Conservation (phyloP, 768 basidiomycete species). For the Leccinum broughii region DNA sequence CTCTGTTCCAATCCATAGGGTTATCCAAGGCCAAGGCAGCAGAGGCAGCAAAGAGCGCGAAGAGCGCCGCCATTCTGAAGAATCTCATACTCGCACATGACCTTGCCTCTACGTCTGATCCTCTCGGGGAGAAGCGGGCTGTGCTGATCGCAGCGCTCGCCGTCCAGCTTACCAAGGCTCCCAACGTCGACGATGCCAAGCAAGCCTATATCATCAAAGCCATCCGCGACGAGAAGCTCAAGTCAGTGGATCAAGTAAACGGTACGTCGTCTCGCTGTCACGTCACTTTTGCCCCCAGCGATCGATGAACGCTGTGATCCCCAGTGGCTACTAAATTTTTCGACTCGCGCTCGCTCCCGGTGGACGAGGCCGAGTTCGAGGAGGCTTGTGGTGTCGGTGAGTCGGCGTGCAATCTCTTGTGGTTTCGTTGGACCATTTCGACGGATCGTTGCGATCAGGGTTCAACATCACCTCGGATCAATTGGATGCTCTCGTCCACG, state of each 20-base stretch:
- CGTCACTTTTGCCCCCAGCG: neutral
- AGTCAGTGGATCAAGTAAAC: slow-evolving; percentile 81
- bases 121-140: slow-evolving; percentile 79
- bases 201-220: slow-evolving; percentile 62
- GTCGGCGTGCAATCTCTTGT: slow-evolving; percentile 28
- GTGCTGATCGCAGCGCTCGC: slow-evolving; percentile 69
- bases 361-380: slow-evolving; percentile 73
- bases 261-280: slow-evolving; percentile 49
- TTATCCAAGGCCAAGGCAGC: slow-evolving; percentile 74
- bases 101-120: slow-evolving; percentile 36
- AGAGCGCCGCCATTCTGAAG: slow-evolving; percentile 69
- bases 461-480: slow-evolving; percentile 73
- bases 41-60: slow-evolving; percentile 80
- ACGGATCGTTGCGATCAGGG: slow-evolving; percentile 47
- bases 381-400: slow-evolving; percentile 84
- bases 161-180: slow-evolving; percentile 56
- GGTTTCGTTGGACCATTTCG: neutral
- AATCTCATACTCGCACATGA: slow-evolving; percentile 63
- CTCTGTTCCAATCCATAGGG: slow-evolving; percentile 75
- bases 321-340: slow-evolving; percentile 66
- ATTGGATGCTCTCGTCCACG: slow-evolving; percentile 53
- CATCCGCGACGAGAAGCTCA: slow-evolving; percentile 72
- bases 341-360: slow-evolving; percentile 56
- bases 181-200: slow-evolving; percentile 49
- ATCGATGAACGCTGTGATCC: slow-evolving; percentile 7